Conservation (phyloP, 116 monocot species). For the Posidonia oceanica region DNA sequence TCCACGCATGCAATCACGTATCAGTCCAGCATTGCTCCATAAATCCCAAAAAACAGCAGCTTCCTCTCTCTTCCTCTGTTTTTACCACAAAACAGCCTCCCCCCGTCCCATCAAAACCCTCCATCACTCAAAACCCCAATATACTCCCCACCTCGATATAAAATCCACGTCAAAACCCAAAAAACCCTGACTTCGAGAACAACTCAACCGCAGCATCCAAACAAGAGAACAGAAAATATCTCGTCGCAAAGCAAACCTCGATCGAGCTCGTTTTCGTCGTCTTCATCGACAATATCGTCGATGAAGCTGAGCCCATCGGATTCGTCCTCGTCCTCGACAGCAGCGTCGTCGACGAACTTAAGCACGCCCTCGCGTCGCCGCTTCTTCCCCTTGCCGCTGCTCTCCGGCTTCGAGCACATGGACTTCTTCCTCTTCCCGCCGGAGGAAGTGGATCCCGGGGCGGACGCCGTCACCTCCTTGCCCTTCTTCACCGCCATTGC, state of each 20-base stretch:
- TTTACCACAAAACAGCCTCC: neutral
- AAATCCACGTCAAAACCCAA: neutral
- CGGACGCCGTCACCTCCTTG: constrained; percentile 8
- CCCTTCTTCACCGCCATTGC: constrained; percentile 20
- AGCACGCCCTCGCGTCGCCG: neutral
- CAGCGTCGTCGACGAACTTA: constrained; percentile 17
- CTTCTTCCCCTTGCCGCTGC: constrained; percentile 6
- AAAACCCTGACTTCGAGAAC: neutral
- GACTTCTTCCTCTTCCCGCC: constrained; percentile 9
- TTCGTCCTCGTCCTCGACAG: constrained; percentile 1
- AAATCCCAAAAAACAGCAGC: neutral
- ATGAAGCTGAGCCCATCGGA: constrained; percentile 6
- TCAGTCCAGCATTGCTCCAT: neutral
- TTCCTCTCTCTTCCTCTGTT: neutral
- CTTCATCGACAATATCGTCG: constrained; percentile 5
- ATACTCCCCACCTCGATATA: too few relatives aligned
- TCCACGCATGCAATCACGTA: too few relatives aligned
- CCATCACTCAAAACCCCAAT: neutral
- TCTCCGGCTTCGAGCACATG: neutral
- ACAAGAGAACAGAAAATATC: too few relatives aligned
- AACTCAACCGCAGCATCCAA: too few relatives aligned
- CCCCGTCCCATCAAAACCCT: neutral
- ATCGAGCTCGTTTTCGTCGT: neutral
- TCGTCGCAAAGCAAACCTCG: neutral
- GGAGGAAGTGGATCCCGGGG: neutral